Base-by-base conservation (phyloP, 306 rosid species). In the Medicago lupulina region DNA sequence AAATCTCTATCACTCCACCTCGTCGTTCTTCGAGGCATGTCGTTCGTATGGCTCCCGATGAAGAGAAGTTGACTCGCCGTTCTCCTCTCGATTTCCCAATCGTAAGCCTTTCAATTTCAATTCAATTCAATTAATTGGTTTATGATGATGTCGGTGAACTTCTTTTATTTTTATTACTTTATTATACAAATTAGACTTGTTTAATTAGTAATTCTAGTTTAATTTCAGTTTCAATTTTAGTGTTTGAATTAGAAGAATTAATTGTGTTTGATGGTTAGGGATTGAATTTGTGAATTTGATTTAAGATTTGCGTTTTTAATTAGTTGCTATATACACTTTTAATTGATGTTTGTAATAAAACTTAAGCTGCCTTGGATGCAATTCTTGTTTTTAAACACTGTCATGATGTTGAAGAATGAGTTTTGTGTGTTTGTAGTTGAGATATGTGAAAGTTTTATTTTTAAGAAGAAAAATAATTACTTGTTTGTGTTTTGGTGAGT, bases 21-120 rank as follows among this genome's bases (percentile, higher is more conserved):
- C 38, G 34, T 0, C 89, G 85, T 55, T 41, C 58, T 54, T 74
- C 13, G n/a, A 83, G 86, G 15, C 91, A 74, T 50, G 18, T 83
- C 13, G 88, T 84, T 76, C 89, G 92, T 19, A 92, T 92, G 97
- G 97, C 96, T 81, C 97, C 96, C 7, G 92, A 92, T 0, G 97
- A 90, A 74, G 92, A 92, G 79, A 90, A 83, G 83, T 73, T 90
- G 80, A 88, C 92, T 68, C 96, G 96, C 40, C 97, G 96, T 64
- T 87, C 90, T 25, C 96, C 96, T 67, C 91, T 92, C 70, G 94
- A 92, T 66, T 92, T 90, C 87, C 96, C 96, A 0, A 70, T 89
- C 57, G 94, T 92, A 85, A 62, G 87, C 0, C 15, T 55, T 39
- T n/a, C n/a, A 9, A 11, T 79, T 25, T 28, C 9, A 5, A 0